Percentiles rank a stretch among this genome's conserved stretches.
phyloP scores from a whole-genome alignment of 106 monocot genomes.

The Dendrobium officinale region DNA sequence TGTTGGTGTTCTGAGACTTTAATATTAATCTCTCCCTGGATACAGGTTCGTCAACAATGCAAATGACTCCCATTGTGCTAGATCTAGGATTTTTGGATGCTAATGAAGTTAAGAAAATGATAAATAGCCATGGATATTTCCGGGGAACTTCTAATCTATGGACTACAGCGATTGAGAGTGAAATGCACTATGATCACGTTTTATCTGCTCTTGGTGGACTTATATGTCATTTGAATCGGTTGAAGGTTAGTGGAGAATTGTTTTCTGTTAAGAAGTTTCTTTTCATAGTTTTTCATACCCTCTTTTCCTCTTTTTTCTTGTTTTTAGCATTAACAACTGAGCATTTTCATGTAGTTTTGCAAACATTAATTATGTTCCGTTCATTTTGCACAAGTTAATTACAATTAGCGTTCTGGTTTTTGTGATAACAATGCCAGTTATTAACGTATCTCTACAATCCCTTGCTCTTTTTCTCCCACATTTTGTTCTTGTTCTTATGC shows the following conservation, averaged over 20 bases:
- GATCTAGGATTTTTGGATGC: conserved; percentile 39
- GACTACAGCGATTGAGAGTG: conserved; percentile 37
- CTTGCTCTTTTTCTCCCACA: background rate
- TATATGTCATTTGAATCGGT: conserved; percentile 49
- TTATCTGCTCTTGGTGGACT: conserved; percentile 68
- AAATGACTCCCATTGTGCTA: conserved; percentile 52
- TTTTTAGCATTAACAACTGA: background rate
- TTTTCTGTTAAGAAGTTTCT: background rate
- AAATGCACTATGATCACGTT: conserved; percentile 35
- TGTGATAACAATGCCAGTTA: background rate
- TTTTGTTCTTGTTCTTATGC: background rate
- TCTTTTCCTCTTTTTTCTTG: background rate
- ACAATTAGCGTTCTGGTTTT: background rate
- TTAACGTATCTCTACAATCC: background rate
- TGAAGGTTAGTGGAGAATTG: conserved; percentile 44
- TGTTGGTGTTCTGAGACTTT: too few relatives aligned
- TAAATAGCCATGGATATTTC: conserved; percentile 66
- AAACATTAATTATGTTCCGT: background rate
- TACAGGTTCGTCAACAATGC: conserved; percentile 54
- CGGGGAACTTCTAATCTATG: conserved; percentile 43
- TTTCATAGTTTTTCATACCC: background rate
- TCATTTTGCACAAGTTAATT: background rate
- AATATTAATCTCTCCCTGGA: conserved; percentile 6
- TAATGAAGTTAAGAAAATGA: conserved; percentile 45
- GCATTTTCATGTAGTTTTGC: background rate